Base-by-base conservation (phyloP, 2,329 filamentous ascomycete genomes). In the Trichophyton verrucosum region DNA sequence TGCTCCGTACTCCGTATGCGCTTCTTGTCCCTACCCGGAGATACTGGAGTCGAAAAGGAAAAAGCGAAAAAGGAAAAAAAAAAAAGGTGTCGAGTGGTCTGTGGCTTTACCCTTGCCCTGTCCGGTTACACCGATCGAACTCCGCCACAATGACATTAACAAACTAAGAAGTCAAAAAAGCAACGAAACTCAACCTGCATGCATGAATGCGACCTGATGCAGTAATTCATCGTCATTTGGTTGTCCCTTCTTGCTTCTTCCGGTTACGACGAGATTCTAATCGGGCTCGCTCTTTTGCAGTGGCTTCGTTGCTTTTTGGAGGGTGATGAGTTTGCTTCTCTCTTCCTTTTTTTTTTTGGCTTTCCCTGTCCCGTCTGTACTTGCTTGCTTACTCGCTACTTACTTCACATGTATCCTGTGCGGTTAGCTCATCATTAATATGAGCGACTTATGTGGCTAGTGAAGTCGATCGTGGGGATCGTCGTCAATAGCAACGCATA, bases 191-290 rank as follows among this genome's bases (percentile, higher is more conserved):
- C 17, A 7, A 47, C 17, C 17, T 47, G 44, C 44, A 47, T 47
- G 44, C 49, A 53, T 27, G 49, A 33, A 33, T 53, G 49, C 49
- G 49, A 33, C 22, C 49, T 53, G 22, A 33, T 53, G 49, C 49
- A 33, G 49, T 53, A 53, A 53, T 53, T 33, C 49, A 53, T 53
- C 49, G 49, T 53, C 49, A 53, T 53, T 17, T 30, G 22, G 27
- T 44, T 30, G 30, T 7, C 27, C 22, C 44, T 58, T 58, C 24
- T 44, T 44, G 11, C 57, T 58, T 46, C 57, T 58, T 47, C 57
- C 30, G 36, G 57, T n/a, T 47, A 47, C 44, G 44, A 47, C 20
- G 20, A 22, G 44, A 22, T 47, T 47, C 44, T 20, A 24, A 47
- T 47, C 44, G 44, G 44, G 44, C 20, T 58, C 20, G 36, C 33